Conservation (phyloP, 192 early-diverging fungal species). For the Oehlia diaphana region DNA sequence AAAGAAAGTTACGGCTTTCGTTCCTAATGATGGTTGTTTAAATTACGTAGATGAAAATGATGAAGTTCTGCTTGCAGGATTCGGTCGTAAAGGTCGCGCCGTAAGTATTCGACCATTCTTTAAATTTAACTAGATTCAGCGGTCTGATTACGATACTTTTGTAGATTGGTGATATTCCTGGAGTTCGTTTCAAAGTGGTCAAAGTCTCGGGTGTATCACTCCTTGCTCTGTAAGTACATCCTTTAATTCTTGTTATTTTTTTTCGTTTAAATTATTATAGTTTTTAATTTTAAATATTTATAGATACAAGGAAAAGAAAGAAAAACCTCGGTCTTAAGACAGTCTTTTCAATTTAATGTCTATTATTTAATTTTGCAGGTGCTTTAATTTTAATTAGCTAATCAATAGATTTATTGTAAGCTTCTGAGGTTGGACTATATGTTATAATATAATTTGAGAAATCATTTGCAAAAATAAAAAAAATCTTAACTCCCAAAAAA, state of each 20-base stretch:
- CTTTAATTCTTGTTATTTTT: background rate
- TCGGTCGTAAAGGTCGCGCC: conserved; percentile 99
- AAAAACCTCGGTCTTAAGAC: conserved; percentile 93
- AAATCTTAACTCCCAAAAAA: no score
- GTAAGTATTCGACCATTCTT: conserved; percentile 42
- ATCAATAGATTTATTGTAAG: no score
- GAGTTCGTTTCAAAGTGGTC: conserved; percentile 99
- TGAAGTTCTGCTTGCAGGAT: conserved; percentile 99
- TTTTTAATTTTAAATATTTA: background rate
- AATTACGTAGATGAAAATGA: conserved; percentile 99
- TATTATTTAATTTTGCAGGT: no score
- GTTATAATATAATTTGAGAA: no score
- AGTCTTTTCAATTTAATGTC: no score
- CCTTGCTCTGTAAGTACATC: conserved; percentile 78
- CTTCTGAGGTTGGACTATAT: no score
- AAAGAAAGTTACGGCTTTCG: conserved; percentile 99
- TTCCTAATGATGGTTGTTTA: conserved; percentile 99
- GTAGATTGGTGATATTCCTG: conserved; percentile 96
- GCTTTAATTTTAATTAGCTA: no score
- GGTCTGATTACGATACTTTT: conserved; percentile 18
- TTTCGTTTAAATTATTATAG: background rate
- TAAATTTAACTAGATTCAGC: background rate
- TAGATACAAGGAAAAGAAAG: conserved; percentile 98
- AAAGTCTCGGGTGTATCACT: conserved; percentile 99
- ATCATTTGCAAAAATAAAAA: no score